These are phyloP conservation scores for Chlorella sp. DNA, from an alignment of 139 green algal genomes.

Conservation along the genomic window DNA sequence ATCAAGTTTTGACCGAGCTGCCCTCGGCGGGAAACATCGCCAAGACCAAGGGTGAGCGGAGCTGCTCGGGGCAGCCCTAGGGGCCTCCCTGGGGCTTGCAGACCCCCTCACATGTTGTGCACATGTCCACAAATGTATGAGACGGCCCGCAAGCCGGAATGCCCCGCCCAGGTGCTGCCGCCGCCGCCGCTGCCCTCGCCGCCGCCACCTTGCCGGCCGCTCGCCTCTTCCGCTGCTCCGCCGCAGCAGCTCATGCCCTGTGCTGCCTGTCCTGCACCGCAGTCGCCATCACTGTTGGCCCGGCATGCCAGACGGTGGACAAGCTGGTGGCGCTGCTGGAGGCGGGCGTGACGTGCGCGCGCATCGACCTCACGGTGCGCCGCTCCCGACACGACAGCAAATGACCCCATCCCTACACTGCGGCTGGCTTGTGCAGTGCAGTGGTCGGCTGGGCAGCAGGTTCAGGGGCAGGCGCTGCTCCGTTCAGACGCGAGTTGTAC, in stretches of 20 bases:
- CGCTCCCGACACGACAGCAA: neutral
- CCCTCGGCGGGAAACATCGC: neutral
- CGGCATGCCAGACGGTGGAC: slow-evolving; percentile 83
- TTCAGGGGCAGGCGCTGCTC: too few species aligned
- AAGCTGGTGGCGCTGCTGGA: slow-evolving; percentile 71
- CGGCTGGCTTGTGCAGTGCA: neutral
- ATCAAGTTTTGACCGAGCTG: slow-evolving; percentile 34
- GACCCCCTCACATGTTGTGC: neutral
- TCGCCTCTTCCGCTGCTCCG: neutral
- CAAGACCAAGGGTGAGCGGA: slow-evolving; percentile 51
- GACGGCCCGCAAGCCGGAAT: neutral
- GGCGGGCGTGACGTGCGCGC: slow-evolving; percentile 65
- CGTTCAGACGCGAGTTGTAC: too few species aligned
- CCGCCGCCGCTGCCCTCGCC: neutral
- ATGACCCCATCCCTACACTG: neutral
- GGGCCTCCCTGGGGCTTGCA: neutral
- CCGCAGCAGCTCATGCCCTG: neutral
- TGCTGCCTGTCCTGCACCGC: neutral
- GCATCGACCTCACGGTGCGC: slow-evolving; percentile 81
- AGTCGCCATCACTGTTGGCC: slow-evolving; percentile 85
- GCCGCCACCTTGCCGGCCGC: neutral
- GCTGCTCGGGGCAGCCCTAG: neutral
- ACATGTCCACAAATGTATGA: neutral
- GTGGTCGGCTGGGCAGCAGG: neutral
- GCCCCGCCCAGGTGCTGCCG: neutral